Evolutionary conservation across 208 protist genomes (phyloP), one percentile per base, ranked within the genome.

Genomic region (Leishmania martiniquensis): DNA sequence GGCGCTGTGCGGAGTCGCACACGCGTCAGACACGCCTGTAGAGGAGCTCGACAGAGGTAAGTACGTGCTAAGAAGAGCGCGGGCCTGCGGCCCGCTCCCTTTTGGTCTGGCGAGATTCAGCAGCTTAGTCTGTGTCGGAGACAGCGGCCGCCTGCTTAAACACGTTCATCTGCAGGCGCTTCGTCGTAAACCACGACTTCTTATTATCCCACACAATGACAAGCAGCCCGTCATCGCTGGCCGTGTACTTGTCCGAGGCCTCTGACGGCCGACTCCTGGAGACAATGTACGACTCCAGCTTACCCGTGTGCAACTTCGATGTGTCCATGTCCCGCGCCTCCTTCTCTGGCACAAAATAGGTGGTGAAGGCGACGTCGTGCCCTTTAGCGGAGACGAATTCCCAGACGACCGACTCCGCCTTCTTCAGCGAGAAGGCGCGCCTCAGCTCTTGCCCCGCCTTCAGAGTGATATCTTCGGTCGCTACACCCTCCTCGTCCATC

Each of bases 201-300:
- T 76, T 90, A 72, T 91, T 95, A 70, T 91, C 87, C 87, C 88
- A 93, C 59, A 85, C 34, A 3, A 95, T 75, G 1, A 88, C 78
- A n/a, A 92, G 57, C 20, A 77, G 75, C 10, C 91, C 91, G 10
- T 78, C 79, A 22, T 83, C 68, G 2, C 29, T 49, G 10, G 88
- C 88, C 0, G n/a, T 77, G 75, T 82, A 94, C 47, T 55, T 29
- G 67, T 91, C 86, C 0, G 84, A 72, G 29, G 83, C 85, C 51
- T 85, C 73, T 6, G 82, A 82, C 4, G 81, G 82, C 4, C 55
- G 85, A 20, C 68, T 72, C 37, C 88, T 57, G 7, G 62, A 71
- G 37, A 91, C 73, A 4, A 86, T 4, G 77, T 67, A 88, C 7
- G 66, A 6, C 71, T 88, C 78, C 29, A 90, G 39, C 47, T 91